Evolutionary conservation across 1,139 yeast species (phyloP).

Genomic region (Lodderomyces pseudojiufengensis): DNA sequence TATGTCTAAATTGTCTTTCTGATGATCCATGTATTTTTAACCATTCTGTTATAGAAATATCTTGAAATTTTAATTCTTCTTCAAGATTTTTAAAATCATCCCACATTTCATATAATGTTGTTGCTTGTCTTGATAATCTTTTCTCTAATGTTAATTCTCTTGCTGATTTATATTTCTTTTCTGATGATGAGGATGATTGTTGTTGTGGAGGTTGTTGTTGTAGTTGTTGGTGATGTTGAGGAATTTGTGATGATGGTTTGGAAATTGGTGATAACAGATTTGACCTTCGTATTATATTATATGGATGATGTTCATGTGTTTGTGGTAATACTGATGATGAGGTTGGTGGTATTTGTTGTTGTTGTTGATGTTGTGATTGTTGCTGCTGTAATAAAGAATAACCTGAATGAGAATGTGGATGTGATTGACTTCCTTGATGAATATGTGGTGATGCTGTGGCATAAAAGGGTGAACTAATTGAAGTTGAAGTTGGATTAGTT

Average conservation of each 20-base stretch:
- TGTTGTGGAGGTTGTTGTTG: conserved; percentile 1
- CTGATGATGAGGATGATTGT: conserved; percentile 2
- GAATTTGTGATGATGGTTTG: too few species aligned
- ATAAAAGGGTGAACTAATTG: too few species aligned
- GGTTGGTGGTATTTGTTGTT: not conserved
- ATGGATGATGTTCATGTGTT: conserved; percentile 5
- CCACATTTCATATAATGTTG: conserved; percentile 37
- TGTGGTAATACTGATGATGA: not conserved
- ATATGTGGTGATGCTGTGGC: not conserved
- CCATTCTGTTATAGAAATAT: conserved; percentile 34
- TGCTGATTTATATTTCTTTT: conserved; percentile 9
- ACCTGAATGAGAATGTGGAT: too few species aligned
- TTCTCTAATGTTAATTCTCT: conserved; percentile 24
- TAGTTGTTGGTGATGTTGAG: conserved; percentile 2
- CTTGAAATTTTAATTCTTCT: conserved; percentile 24
- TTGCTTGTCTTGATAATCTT: conserved; percentile 31
- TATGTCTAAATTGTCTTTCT: conserved; percentile 34
- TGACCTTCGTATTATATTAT: not conserved
- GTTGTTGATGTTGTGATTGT: not conserved
- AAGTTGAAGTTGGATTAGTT: too few species aligned
- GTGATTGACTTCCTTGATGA: not conserved
- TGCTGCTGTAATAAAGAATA: not conserved
- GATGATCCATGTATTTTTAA: conserved; percentile 33
- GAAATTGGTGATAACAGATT: not conserved
- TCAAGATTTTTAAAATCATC: conserved; percentile 35